Evolutionary conservation across 192 early-diverging fungal species (phyloP).

Genomic region (Funneliformis mosseae): DNA sequence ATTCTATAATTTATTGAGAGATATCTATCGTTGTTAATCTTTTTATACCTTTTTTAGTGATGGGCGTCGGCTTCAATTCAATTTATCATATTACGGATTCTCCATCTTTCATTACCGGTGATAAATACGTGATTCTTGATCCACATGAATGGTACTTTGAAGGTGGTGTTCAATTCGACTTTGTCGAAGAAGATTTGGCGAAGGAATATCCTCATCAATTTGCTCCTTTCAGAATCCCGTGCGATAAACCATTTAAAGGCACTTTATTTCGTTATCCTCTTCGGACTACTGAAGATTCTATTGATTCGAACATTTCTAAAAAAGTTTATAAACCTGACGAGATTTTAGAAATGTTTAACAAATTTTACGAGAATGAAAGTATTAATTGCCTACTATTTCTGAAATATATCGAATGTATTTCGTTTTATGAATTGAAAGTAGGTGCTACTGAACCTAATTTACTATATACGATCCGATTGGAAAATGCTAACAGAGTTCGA

Average conservation of each 20-base stretch:
- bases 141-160: conserved; percentile 38
- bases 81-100: conserved; percentile 47
- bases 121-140: conserved; percentile 42
- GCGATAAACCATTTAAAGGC: conserved; percentile 35
- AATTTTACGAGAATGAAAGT: conserved; percentile 35
- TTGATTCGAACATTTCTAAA: conserved; percentile 34
- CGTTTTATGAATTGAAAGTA: conserved; percentile 38
- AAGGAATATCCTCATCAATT: conserved; percentile 36
- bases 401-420: conserved; percentile 39
- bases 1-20: not conserved
- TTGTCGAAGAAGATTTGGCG: not conserved
- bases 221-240: conserved; percentile 28
- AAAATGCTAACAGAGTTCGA: conserved; percentile 34
- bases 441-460: not conserved
- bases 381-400: conserved; percentile 40
- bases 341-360: conserved; percentile 37
- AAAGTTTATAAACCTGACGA: conserved; percentile 32
- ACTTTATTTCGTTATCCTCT: conserved; percentile 47
- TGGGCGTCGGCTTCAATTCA: conserved; percentile 10
- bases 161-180: conserved; percentile 33
- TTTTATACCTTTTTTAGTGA: not conserved
- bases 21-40: not conserved
- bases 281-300: conserved; percentile 35
- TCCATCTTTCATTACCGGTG: conserved; percentile 39
- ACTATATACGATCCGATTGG: conserved; percentile 36